These are phyloP conservation scores for Paramecium bursaria DNA, from an alignment of 73 alveolate genomes.

Conservation along the genomic window DNA sequence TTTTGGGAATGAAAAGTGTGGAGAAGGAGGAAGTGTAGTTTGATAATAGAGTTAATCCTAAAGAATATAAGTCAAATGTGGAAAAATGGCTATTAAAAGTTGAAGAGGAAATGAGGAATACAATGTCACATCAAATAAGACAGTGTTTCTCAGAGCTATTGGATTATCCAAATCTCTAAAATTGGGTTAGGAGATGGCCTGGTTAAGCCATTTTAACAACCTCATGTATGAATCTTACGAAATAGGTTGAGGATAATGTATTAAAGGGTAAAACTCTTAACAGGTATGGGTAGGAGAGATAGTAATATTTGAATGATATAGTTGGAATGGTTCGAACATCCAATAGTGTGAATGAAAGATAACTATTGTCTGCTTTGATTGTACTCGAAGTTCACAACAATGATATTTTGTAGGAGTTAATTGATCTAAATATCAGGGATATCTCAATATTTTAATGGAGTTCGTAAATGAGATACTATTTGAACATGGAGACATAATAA, in stretches of 20 bases:
- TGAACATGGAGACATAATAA: conserved; percentile 93
- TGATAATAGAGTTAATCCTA: conserved; percentile 89
- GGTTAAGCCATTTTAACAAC: conserved; percentile 69
- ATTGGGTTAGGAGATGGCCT: conserved; percentile 80
- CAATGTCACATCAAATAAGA: conserved; percentile 83
- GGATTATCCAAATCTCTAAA: conserved; percentile 78
- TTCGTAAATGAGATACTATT: conserved; percentile 96
- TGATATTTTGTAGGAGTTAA: conserved; percentile 85
- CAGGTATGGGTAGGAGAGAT: conserved; percentile 73
- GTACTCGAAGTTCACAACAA: conserved; percentile 97
- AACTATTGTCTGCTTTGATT: conserved; percentile 92
- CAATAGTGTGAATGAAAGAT: conserved; percentile 87
- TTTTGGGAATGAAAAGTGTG: conserved; percentile 95
- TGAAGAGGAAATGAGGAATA: conserved; percentile 87
- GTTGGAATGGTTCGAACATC: conserved; percentile 95
- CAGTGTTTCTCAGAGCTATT: conserved; percentile 85
- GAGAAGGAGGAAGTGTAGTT: conserved; percentile 98
- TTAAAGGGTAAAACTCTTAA: conserved; percentile 74
- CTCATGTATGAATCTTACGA: conserved; percentile 79
- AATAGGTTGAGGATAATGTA: conserved; percentile 80
- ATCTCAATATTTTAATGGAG: conserved; percentile 95
- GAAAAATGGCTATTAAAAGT: conserved; percentile 91
- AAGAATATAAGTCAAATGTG: conserved; percentile 89
- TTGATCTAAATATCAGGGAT: conserved; percentile 35
- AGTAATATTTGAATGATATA: conserved; percentile 79